Base-by-base conservation (phyloP, 2,329 filamentous ascomycete species). In the Cladosporium sp. region DNA sequence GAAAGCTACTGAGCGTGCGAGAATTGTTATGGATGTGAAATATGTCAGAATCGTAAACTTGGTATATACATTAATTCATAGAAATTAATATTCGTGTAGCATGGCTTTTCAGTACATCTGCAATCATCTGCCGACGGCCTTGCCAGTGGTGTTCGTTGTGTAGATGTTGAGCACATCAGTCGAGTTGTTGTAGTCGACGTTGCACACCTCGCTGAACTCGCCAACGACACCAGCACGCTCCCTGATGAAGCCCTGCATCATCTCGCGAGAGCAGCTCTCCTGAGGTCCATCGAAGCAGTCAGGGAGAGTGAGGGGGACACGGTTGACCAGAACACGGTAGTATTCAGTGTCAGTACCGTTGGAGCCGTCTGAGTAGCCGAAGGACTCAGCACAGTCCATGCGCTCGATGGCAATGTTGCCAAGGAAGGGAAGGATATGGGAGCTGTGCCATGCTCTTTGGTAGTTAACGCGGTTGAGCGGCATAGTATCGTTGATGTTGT, bases 381-480 rank as follows among this genome's bases (percentile, higher is more conserved):
- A 83, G 71, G 83, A 83, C n/a, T 82, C 81, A 8, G 71, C 72
- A 75, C 89, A 91, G 64, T 87, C 81, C 76, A 91, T 78, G 61
- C 85, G 83, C 80, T 91, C 89, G 49, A 91, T 83, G 0, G 87
- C 88, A 28, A 91, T 80, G 74, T 91, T 90, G 34, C 84, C 84
- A 60, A 90, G 77, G 74, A 91, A 91, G 0, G 88, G 87, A 34
- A 91, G 76, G 44, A 90, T 81, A 67, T 86, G 81, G 2, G 86
- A 88, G 68, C 85, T 87, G 72, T 82, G 83, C 88, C 88, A 91
- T 1, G 82, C 85, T 30, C 88, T 85, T 28, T 82, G 80, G 74
- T 87, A 83, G 78, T 90, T 91, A 73, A 89, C 86, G 28, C 80
- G 80, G 68, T 86, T 83, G 0, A 85, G 78, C 0, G 88, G 88